Percentiles rank a stretch among this genome's conserved stretches.
Evolutionary conservation across 768 basidiomycete genomes (phyloP).

Genomic region (Podaxis sp.): DNA sequence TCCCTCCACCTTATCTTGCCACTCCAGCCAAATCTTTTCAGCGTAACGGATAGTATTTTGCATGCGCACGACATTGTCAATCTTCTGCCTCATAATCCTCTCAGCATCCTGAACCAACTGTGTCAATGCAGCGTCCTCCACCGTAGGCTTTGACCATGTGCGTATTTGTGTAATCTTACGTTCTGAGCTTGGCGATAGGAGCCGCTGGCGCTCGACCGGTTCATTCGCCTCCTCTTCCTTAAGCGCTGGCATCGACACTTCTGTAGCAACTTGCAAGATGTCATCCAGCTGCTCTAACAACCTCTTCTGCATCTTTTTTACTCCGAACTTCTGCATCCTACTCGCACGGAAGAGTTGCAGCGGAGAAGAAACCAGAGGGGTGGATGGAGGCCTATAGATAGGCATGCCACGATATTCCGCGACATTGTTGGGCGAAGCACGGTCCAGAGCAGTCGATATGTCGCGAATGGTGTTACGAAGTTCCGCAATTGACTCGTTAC

Average conservation of each 20-base stretch:
- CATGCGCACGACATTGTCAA: constrained; percentile 93
- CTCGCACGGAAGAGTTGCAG: constrained; percentile 74
- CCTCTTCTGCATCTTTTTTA: constrained; percentile 79
- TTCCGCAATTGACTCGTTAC: constrained; percentile 90
- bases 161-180: constrained; percentile 80
- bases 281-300: constrained; percentile 87
- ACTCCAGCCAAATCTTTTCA: constrained; percentile 96
- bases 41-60: constrained; percentile 96
- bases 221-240: constrained; percentile 91
- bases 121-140: constrained; percentile 81
- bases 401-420: constrained; percentile 90
- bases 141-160: constrained; percentile 83
- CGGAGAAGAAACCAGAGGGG: constrained; percentile 72
- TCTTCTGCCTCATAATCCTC: constrained; percentile 87
- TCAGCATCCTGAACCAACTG: constrained; percentile 88
- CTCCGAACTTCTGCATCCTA: constrained; percentile 77
- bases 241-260: constrained; percentile 84
- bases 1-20: constrained; percentile 86
- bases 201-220: constrained; percentile 88
- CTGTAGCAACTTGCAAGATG: constrained; percentile 73
- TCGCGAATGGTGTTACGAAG: constrained; percentile 85
- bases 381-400: constrained; percentile 72
- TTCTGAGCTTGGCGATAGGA: constrained; percentile 89
- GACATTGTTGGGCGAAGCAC: constrained; percentile 60
- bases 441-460: constrained; percentile 69